phyloP scores from a whole-genome alignment of 2,329 filamentous ascomycete species.

The Verticillium klebahnii region DNA sequence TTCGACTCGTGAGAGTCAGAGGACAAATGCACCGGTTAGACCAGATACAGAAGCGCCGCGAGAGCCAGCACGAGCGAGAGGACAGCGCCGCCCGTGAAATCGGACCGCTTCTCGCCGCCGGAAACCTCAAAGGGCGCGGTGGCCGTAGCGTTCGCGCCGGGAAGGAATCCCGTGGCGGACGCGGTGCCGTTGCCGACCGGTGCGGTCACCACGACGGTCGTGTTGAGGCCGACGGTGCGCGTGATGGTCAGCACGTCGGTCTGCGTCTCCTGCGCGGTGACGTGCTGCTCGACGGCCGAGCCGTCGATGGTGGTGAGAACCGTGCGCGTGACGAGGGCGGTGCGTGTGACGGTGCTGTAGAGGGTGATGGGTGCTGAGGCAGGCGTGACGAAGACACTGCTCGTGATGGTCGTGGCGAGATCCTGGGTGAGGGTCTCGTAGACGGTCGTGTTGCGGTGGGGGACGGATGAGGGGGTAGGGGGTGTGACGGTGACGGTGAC shows the following conservation, averaged over 20 bases:
- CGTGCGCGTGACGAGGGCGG: constrained; percentile 12
- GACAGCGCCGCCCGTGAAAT: constrained; percentile 24
- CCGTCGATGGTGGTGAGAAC: constrained; percentile 21
- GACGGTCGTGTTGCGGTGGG: neutral
- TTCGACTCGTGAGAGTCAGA: too few relatives aligned
- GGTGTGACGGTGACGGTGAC: constrained; percentile 3
- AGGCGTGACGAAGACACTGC: neutral
- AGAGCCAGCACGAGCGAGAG: constrained; percentile 31
- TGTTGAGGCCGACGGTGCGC: constrained; percentile 5
- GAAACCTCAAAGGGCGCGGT: constrained; percentile 24
- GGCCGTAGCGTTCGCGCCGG: constrained; percentile 16
- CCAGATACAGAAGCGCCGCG: constrained; percentile 24
- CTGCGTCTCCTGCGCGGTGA: constrained; percentile 19
- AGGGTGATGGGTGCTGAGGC: constrained; percentile 5
- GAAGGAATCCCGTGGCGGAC: constrained; percentile 2
- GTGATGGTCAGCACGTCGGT: constrained; percentile 27
- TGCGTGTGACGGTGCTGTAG: constrained; percentile 4
- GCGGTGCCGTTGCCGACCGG: constrained; percentile 15
- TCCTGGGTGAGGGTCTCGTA: neutral
- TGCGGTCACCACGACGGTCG: constrained; percentile 6
- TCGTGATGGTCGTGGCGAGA: neutral
- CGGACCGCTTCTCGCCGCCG: constrained; percentile 24
- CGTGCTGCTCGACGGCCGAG: constrained; percentile 18
- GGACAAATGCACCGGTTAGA: neutral
- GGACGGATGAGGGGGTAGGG: neutral